These are phyloP conservation scores for Thecaphora thlaspeos DNA, from an alignment of 1,284 basidiomycete species.

Conservation along the genomic window DNA sequence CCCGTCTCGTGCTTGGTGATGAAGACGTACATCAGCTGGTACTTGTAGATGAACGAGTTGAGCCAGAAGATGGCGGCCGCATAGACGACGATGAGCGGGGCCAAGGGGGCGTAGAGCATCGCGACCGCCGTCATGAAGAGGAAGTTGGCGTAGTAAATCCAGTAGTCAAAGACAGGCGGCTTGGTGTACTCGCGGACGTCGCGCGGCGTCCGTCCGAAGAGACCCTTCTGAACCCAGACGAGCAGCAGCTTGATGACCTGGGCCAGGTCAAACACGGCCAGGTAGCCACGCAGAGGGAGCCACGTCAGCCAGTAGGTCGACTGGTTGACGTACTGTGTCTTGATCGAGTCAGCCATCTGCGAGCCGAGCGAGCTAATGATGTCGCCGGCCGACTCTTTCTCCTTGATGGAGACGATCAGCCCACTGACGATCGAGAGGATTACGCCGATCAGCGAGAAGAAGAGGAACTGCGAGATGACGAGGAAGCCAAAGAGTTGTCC, in stretches of 20 bases:
- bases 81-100: conserved; percentile 49
- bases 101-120: conserved; percentile 51
- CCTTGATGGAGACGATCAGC: conserved; percentile 32
- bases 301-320: conserved; percentile 57
- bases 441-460: conserved; percentile 56
- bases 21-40: conserved; percentile 57
- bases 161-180: conserved; percentile 87
- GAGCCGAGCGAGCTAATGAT: conserved; percentile 34
- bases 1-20: conserved; percentile 57
- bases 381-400: conserved; percentile 23
- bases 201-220: conserved; percentile 92
- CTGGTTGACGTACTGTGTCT: conserved; percentile 48
- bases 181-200: conserved; percentile 95
- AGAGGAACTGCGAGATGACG: conserved; percentile 52
- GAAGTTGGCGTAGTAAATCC: conserved; percentile 69
- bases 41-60: conserved; percentile 53
- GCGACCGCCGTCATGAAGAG: conserved; percentile 53
- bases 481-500: conserved; percentile 54
- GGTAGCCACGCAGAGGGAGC: conserved; percentile 76
- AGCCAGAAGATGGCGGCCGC: conserved; percentile 46
- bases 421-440: conserved; percentile 39
- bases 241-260: conserved; percentile 87
- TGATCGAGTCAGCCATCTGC: conserved; percentile 31
- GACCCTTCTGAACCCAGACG: conserved; percentile 74
- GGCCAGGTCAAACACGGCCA: conserved; percentile 89